Conservation (phyloP, 495 filamentous ascomycete genomes). For the Podospora tetraspora region DNA sequence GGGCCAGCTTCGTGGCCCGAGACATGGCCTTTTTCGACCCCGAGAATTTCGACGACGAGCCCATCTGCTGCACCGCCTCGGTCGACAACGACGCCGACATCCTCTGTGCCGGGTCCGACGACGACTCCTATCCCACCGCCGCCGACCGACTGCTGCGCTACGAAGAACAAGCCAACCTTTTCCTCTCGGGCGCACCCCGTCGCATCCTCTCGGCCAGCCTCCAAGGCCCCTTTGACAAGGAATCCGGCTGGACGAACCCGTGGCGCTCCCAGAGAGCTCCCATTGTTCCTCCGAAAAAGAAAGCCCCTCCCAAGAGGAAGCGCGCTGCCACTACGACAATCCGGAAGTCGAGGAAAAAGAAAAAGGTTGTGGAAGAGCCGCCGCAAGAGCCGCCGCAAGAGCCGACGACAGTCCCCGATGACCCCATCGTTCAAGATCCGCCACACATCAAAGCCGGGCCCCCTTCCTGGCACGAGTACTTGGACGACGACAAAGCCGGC, state of each 20-base stretch:
- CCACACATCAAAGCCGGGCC: background rate
- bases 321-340: background rate
- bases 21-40: constrained; percentile 19
- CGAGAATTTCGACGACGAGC: constrained; percentile 22
- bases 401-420: background rate
- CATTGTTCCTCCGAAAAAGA: background rate
- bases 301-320: background rate
- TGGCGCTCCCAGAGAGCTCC: constrained; percentile 39
- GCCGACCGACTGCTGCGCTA: constrained; percentile 50
- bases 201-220: constrained; percentile 58
- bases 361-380: constrained; percentile 6
- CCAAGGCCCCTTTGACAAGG: constrained; percentile 55
- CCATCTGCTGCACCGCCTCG: constrained; percentile 42
- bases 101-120: constrained; percentile 53
- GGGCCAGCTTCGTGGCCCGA: constrained; percentile 2
- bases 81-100: constrained; percentile 37
- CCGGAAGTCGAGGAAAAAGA: background rate
- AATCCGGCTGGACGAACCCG: constrained; percentile 58
- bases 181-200: constrained; percentile 48
- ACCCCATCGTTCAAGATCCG: background rate
- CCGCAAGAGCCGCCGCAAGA: background rate
- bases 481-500: constrained; percentile 10
- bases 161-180: constrained; percentile 55
- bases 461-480: background rate
- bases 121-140: constrained; percentile 45